Conservation (phyloP, 2,329 filamentous ascomycete species). For the Botryotinia narcissicola region DNA sequence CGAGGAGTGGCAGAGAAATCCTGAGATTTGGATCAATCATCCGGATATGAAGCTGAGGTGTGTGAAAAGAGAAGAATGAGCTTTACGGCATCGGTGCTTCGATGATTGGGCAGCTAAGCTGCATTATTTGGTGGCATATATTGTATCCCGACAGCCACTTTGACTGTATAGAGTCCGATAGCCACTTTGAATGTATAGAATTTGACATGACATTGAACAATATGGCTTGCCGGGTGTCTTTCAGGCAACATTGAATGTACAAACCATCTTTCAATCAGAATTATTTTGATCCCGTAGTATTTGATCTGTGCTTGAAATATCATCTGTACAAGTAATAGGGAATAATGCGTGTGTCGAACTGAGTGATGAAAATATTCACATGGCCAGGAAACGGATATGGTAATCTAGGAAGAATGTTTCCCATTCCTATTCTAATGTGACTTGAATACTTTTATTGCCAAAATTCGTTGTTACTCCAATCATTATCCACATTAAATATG, state of each 20-base stretch:
- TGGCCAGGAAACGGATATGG: not conserved
- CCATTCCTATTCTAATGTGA: not conserved
- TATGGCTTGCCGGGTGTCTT: not conserved
- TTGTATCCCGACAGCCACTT: not conserved
- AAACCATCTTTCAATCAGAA: not conserved
- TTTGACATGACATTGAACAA: not conserved
- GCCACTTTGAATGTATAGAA: not conserved
- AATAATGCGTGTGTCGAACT: not conserved
- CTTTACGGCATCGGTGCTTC: not conserved
- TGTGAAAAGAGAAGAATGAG: constrained; percentile 11
- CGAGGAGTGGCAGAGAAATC: constrained; percentile 16
- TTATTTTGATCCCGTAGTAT: not conserved
- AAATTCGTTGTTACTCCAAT: constrained; percentile 9
- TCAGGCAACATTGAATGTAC: not conserved
- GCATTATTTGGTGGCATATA: not conserved
- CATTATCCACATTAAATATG: constrained; percentile 9
- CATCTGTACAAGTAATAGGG: not conserved
- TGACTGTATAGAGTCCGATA: not conserved
- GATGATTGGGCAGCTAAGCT: not conserved
- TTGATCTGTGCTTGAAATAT: not conserved
- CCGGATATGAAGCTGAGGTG: constrained; percentile 18
- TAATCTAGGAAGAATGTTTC: not conserved
- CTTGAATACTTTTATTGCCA: constrained; percentile 3
- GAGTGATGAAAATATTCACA: not conserved
- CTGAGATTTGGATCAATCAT: constrained; percentile 19